Base-by-base conservation (phyloP, 306 rosid species). In the Lathyrus aphaca region DNA sequence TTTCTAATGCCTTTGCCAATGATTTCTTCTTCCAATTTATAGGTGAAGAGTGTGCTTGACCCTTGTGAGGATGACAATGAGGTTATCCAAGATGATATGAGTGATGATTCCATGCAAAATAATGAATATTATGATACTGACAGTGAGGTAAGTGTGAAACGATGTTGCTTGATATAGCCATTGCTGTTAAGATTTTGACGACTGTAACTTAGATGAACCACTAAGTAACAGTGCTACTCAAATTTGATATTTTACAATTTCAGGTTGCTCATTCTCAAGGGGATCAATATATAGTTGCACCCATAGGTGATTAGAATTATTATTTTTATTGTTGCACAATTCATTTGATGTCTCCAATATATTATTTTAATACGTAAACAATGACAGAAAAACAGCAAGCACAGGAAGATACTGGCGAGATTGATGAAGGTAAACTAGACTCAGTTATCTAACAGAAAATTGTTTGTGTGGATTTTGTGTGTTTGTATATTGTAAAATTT, bases 241-340 rank as follows among this genome's bases (percentile, higher is more conserved):
- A 64, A 51, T 44, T 21, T 79, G 65, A 50, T 13, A 46, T 72
- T 60, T 68, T 75, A 55, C 50, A 53, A 68, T 15, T 68, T 45
- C 86, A 91, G 97, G 89, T 83, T 64, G 83, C 80, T 77, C 85
- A 84, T 60, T 77, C 89, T 38, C 90, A 78, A 74, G 96, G 84
- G 60, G 77, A 83, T 77, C 86, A 64, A 54, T 90, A 85, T 69
- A 60, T 86, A 71, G 88, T 90, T 77, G 94, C 86, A 48, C 97
- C 90, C 37, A 78, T 74, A 51, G 94, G 98, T 90, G 86, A 66
- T 68, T 61, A 64, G 63, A 65, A 40, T 65, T 13, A 40, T 40
- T 29, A 45, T 19, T 39, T 37, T 63, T 46, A 13, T 27, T 64
- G 9, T 14, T 49, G 11, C 43, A 49, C 64, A 30, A 15, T 32